Base-by-base conservation (phyloP, 805 yeast species). In the Teunomyces gatunensis region DNA sequence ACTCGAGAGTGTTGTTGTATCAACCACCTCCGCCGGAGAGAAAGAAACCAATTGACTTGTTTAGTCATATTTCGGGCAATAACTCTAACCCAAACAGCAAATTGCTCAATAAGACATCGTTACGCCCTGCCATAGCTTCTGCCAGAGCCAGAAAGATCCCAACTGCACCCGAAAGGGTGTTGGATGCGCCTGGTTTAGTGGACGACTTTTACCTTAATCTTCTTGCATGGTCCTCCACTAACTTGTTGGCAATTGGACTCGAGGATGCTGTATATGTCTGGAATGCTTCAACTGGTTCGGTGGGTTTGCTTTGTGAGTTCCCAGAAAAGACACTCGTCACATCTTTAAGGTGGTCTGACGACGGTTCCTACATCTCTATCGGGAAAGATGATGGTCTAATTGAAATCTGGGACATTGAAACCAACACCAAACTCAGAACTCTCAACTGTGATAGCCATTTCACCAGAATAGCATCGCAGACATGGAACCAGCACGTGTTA, bases 111-210 rank as follows among this genome's bases (percentile, higher is more conserved):
- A 57, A 56, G 40, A 65, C 66, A 42, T 61, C 70, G 32, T 59
- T 70, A 40, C 68, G 74, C 9, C 77, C 83, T 0, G 68, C 77
- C 10, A 73, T 78, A 23, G 87, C 85, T 4, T 75, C 82, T 32
- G 83, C 87, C 13, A 74, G 90, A 57, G 79, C 88, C 42, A 81
- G 96, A 54, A 84, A 83, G 56, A 77, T 94, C 41, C 89, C 95
- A 21, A 81, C 89, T 0, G 87, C 89, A 29, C 98, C 99, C 1
- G 96, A 89, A 54, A 79, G 96, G 53, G 96, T 94, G 1, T 74
- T 94, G 35, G 99, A 94, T 68, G 99, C 98, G 0, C 99, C 99
- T 0, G 97, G 96, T 0, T 77, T 91, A 48, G 78, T 85, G 18
- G 96, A 94, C 65, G 99, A 94, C 69, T 94, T 90, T 65, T 94